Evolutionary conservation across 2,329 filamentous ascomycete genomes (phyloP).

Genomic region (Cryphonectria nitschkei): DNA sequence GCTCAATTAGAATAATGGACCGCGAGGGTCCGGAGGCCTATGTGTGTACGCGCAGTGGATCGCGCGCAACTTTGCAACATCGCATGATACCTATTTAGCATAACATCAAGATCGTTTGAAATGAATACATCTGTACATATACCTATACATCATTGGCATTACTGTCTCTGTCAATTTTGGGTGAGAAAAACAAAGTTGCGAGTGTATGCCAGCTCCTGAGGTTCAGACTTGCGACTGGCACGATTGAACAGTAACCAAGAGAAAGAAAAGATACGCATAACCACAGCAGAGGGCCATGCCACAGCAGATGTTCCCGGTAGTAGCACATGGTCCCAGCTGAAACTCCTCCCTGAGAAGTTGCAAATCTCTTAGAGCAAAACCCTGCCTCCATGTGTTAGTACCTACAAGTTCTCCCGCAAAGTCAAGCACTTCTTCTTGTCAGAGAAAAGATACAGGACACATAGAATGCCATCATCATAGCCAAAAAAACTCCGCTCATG

Average conservation of each 20-base stretch:
- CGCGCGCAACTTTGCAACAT: neutral
- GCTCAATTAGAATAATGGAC: neutral
- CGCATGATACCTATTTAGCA: conserved; percentile 5
- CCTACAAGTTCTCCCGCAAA: neutral
- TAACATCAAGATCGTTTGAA: neutral
- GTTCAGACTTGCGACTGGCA: no score
- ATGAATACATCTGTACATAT: neutral
- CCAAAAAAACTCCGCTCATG: neutral
- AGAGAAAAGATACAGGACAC: neutral
- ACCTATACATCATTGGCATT: neutral
- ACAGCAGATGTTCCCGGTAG: neutral
- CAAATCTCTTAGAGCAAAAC: neutral
- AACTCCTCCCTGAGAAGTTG: neutral
- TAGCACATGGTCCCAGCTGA: neutral
- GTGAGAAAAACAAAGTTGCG: no score
- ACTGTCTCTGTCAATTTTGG: no score
- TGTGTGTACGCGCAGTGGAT: neutral
- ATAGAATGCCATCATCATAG: neutral
- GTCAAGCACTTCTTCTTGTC: neutral
- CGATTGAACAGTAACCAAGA: no score
- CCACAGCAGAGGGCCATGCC: neutral
- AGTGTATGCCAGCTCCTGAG: neutral
- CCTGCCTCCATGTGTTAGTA: neutral
- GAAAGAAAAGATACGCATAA: neutral
- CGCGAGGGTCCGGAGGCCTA: neutral